A percentile compares a stretch with the other conserved stretches of the same genome.
Conservation (phyloP, 1,284 basidiomycete species). For the Moesziomyces sp. region DNA sequence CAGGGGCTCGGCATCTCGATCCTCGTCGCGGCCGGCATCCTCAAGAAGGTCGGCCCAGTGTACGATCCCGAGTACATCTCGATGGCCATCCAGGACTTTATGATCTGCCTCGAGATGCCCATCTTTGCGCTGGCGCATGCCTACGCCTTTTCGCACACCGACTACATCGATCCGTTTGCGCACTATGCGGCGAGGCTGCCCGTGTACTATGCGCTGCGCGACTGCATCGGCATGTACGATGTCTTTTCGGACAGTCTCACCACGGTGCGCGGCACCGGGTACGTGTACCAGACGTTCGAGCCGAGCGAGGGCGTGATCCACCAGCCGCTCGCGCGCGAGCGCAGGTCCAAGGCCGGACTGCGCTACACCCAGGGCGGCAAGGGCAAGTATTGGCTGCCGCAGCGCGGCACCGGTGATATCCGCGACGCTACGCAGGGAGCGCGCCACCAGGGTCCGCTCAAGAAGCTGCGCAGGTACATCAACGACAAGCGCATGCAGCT, state of each 20-base stretch:
- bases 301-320: slow-evolving; percentile 93
- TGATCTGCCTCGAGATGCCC: slow-evolving; percentile 96
- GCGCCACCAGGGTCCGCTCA: slow-evolving; percentile 68
- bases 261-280: slow-evolving; percentile 86
- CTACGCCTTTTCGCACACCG: slow-evolving; percentile 76
- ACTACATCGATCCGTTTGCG: slow-evolving; percentile 58
- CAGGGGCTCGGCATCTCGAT: slow-evolving; percentile 84
- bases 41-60: slow-evolving; percentile 79
- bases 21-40: slow-evolving; percentile 82
- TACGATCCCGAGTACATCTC: slow-evolving; percentile 77
- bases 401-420: slow-evolving; percentile 37
- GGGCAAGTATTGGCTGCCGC: slow-evolving; percentile 69
- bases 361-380: slow-evolving; percentile 89
- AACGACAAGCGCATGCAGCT: slow-evolving; percentile 72
- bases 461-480: slow-evolving; percentile 69
- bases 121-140: slow-evolving; percentile 93
- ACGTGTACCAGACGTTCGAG: slow-evolving; percentile 95
- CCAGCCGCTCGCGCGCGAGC: slow-evolving; percentile 54
- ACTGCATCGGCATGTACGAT: slow-evolving; percentile 79
- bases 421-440: slow-evolving; percentile 39
- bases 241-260: slow-evolving; percentile 85
- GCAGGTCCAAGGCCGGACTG: slow-evolving; percentile 73
- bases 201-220: slow-evolving; percentile 78
- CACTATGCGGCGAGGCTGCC: slow-evolving; percentile 59
- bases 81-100: slow-evolving; percentile 61